Conservation (phyloP, 805 yeast genomes). For the Pichia eremophila region DNA sequence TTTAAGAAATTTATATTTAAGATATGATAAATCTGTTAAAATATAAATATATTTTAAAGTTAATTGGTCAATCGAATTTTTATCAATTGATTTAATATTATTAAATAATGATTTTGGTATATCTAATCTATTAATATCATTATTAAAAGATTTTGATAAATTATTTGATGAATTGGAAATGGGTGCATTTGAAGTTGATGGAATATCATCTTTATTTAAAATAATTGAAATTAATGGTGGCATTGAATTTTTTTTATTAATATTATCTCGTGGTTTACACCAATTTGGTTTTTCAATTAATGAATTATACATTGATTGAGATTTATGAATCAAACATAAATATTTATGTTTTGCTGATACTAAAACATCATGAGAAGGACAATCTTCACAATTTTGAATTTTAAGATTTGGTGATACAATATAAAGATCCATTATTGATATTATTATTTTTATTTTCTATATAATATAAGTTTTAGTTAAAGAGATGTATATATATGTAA, state of each 20-base stretch:
- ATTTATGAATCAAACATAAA: neutral
- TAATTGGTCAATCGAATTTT: neutral
- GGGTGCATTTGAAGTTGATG: neutral
- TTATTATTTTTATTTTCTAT: no score
- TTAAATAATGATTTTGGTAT: neutral
- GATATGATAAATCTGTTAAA: conserved; percentile 18
- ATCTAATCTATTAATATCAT: neutral
- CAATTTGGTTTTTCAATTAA: neutral
- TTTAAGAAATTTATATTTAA: conserved; percentile 22
- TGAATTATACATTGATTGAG: neutral
- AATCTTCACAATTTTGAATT: conserved; percentile 19
- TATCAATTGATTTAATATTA: neutral
- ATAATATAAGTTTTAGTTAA: no score
- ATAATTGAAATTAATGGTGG: neutral
- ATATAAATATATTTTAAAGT: conserved; percentile 20
- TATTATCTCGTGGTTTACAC: neutral
- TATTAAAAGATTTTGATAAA: neutral
- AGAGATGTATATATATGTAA: no score
- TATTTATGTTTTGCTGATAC: conserved; percentile 13
- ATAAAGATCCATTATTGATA: conserved; percentile 18
- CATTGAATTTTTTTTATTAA: neutral
- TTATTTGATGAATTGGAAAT: neutral
- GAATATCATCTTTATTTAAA: neutral
- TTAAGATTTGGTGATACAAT: conserved; percentile 26
- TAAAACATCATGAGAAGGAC: conserved; percentile 14